These are phyloP conservation scores for Cladosporium velox DNA, from an alignment of 2,329 filamentous ascomycete genomes.

Conservation along the genomic window DNA sequence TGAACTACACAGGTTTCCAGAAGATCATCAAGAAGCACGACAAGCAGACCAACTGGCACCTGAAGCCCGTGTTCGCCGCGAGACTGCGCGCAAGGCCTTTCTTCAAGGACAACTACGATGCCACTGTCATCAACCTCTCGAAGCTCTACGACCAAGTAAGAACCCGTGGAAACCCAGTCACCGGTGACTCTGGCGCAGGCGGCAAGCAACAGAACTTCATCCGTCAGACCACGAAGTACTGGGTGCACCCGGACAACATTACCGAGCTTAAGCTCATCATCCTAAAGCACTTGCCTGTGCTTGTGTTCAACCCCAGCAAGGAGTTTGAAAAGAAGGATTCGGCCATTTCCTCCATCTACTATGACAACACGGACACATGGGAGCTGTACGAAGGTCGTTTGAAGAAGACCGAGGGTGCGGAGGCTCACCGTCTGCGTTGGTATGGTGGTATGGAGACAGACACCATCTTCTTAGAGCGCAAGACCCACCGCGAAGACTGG, in stretches of 20 bases:
- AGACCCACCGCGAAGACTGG: slow-evolving; percentile 98
- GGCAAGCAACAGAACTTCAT: slow-evolving; percentile 94
- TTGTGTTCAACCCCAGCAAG: slow-evolving; percentile 97
- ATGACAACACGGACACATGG: slow-evolving; percentile 91
- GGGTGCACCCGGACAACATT: slow-evolving; percentile 98
- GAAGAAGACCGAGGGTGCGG: slow-evolving; percentile 96
- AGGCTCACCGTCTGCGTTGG: slow-evolving; percentile 94
- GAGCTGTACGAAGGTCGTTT: slow-evolving; percentile 90
- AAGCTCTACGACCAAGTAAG: slow-evolving; percentile 93
- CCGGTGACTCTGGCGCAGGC: slow-evolving; percentile 88
- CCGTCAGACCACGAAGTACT: slow-evolving; percentile 97
- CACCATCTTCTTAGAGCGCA: slow-evolving; percentile 94
- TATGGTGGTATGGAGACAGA: slow-evolving; percentile 96
- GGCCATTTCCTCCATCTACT: slow-evolving; percentile 98
- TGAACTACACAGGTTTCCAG: slow-evolving; percentile 99
- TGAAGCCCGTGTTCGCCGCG: slow-evolving; percentile 93
- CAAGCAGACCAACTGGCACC: slow-evolving; percentile 90
- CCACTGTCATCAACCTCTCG: slow-evolving; percentile 90
- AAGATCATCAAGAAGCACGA: slow-evolving; percentile 99
- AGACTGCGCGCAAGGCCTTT: slow-evolving; percentile 95
- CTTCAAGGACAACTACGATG: slow-evolving; percentile 98
- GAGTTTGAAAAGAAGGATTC: slow-evolving; percentile 89
- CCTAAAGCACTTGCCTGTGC: slow-evolving; percentile 91
- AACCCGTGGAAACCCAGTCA: slow-evolving; percentile 87
- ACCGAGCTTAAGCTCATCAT: slow-evolving; percentile 98